phyloP scores from a whole-genome alignment of 805 yeast species.

The Pichia sporocuriosa region DNA sequence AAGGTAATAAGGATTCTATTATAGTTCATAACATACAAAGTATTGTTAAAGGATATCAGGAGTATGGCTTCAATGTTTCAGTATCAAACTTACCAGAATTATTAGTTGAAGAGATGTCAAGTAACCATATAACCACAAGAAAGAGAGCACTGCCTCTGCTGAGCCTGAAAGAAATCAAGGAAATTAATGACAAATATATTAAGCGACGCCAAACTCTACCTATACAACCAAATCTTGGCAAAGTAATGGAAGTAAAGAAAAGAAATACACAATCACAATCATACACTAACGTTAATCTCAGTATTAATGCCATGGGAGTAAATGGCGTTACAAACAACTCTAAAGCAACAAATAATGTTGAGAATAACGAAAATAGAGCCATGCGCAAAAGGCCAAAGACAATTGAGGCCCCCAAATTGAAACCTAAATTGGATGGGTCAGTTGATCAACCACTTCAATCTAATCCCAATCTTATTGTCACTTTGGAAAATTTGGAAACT shows the following conservation, averaged over 20 bases:
- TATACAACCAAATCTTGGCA: background rate
- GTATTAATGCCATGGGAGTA: too few relatives aligned
- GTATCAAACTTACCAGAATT: background rate
- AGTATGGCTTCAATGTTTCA: slow-evolving; percentile 18
- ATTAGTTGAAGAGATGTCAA: background rate
- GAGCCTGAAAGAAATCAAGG: slow-evolving; percentile 3
- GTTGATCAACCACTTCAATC: background rate
- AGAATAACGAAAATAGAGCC: too few relatives aligned
- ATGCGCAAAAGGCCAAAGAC: too few relatives aligned
- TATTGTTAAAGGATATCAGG: slow-evolving; percentile 19
- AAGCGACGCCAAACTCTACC: background rate
- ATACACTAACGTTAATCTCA: too few relatives aligned
- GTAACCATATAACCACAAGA: background rate
- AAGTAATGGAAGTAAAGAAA: too few relatives aligned
- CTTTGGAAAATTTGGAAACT: slow-evolving; percentile 1
- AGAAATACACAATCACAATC: too few relatives aligned
- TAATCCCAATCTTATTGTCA: background rate
- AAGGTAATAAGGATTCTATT: slow-evolving; percentile 4
- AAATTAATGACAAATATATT: background rate
- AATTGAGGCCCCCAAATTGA: too few relatives aligned
- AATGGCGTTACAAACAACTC: too few relatives aligned
- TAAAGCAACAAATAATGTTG: too few relatives aligned
- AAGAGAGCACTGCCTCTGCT: slow-evolving; percentile 7
- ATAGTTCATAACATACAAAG: slow-evolving; percentile 14
- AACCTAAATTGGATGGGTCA: too few relatives aligned